Base-by-base conservation (phyloP, 192 early-diverging fungal genomes). In the Backusella westeae region DNA sequence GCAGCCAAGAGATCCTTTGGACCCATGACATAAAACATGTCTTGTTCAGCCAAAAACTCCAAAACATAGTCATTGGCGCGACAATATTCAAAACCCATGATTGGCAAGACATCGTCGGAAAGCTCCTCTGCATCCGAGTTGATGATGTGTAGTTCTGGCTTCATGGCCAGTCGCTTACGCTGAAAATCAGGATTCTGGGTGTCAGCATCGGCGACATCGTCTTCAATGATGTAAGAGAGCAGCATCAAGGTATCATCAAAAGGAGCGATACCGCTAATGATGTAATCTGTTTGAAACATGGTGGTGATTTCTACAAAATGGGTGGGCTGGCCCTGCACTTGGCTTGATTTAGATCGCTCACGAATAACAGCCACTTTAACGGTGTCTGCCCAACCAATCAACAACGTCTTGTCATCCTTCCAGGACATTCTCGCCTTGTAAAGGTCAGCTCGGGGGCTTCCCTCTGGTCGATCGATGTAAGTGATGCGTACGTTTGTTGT, bases 1-100 rank as follows among this genome's bases (percentile, higher is more conserved):
- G 97, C 97, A 5, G 93, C 85, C 23, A 99, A 89, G 34, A 99
- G 89, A 84, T 98, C 96, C 81, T 97, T 97, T 4, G 98, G 98
- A 19, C 94, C 95, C 36, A 96, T 86, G 17, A 99, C 89, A 78
- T 96, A 98, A 82, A 95, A 99, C 74, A 93, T 90, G 67, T 94
- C 90, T 56, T 97, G 93, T 10, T 87, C 78, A 14, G 82, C 79
- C 38, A 87, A 84, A 76, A 85, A 85, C 53, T 93, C 94, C 69
- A 99, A 87, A 23, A 89, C 88, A 80, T 99, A 99, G 78, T 99
- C 97, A 78, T 98, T 97, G 46, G 96, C 92, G 80, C 95, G 94
- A 78, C 95, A 95, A 49, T 94, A 88, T 66, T 91, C 90, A 75
- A 89, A 97, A 26, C 96, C 95, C 74, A 93, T 86, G 12, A 99